phyloP scores from a whole-genome alignment of 495 filamentous ascomycete genomes.

The Lophiostoma macrostomum region DNA sequence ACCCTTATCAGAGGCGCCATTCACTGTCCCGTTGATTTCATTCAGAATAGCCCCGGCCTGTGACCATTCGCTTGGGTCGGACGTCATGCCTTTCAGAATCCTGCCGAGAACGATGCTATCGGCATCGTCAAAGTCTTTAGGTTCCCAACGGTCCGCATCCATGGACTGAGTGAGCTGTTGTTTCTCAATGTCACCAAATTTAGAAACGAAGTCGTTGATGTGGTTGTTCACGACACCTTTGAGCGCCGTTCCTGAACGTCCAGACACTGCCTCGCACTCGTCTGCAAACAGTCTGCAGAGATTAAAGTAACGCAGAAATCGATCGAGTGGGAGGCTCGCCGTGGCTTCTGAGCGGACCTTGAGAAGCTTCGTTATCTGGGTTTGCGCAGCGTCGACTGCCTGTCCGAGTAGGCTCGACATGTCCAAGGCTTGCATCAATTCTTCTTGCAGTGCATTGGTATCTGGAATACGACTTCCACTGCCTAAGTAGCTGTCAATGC shows the following conservation, averaged over 20 bases:
- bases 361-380: constrained; percentile 86
- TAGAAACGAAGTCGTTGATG: constrained; percentile 81
- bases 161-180: constrained; percentile 77
- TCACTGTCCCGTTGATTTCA: constrained; percentile 33
- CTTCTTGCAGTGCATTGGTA: constrained; percentile 58
- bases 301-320: constrained; percentile 87
- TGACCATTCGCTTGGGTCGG: constrained; percentile 72
- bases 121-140: constrained; percentile 73
- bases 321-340: constrained; percentile 64
- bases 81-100: constrained; percentile 76
- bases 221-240: constrained; percentile 89
- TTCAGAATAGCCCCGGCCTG: constrained; percentile 69
- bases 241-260: constrained; percentile 75
- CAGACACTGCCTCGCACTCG: constrained; percentile 94
- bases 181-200: constrained; percentile 70
- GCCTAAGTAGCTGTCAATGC: constrained; percentile 29
- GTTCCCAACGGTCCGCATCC: constrained; percentile 88
- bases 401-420: constrained; percentile 92
- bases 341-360: constrained; percentile 88
- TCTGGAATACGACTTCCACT: background rate
- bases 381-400: constrained; percentile 88
- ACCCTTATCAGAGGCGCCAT: constrained; percentile 33
- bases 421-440: constrained; percentile 79
- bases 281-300: constrained; percentile 93
- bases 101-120: constrained; percentile 61